phyloP scores from a whole-genome alignment of 192 early-diverging fungal species.

The Neocallimastix lanati region DNA sequence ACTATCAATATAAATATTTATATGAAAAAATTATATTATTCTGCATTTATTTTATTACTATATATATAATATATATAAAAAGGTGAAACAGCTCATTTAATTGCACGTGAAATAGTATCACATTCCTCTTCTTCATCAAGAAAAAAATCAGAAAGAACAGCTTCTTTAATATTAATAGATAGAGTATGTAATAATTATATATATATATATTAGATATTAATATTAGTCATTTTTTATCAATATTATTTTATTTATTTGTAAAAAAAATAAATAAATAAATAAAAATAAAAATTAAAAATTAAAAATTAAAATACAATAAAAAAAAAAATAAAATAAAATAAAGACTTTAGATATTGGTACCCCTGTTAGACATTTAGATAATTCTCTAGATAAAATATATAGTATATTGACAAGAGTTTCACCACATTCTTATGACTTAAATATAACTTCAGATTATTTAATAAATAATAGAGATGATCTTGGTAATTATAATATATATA shows the following conservation, averaged over 20 bases:
- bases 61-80: too few species aligned
- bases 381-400: neutral
- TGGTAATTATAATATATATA: neutral
- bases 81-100: neutral
- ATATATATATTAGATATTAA: too few species aligned
- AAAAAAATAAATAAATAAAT: too few species aligned
- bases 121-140: neutral
- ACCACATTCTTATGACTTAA: neutral
- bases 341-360: neutral
- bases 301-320: too few species aligned
- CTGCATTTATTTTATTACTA: too few species aligned
- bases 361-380: neutral
- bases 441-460: neutral
- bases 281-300: too few species aligned
- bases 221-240: too few species aligned
- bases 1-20: too few species aligned
- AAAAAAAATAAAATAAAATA: neutral
- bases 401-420: neutral
- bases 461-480: neutral
- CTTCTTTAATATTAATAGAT: neutral
- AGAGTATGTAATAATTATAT: too few species aligned
- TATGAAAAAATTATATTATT: too few species aligned
- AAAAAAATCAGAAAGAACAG: neutral
- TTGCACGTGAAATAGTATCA: neutral
- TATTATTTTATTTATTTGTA: too few species aligned